Conservation (phyloP, 2,329 filamentous ascomycete species). For the Xylariaceae sp. region DNA sequence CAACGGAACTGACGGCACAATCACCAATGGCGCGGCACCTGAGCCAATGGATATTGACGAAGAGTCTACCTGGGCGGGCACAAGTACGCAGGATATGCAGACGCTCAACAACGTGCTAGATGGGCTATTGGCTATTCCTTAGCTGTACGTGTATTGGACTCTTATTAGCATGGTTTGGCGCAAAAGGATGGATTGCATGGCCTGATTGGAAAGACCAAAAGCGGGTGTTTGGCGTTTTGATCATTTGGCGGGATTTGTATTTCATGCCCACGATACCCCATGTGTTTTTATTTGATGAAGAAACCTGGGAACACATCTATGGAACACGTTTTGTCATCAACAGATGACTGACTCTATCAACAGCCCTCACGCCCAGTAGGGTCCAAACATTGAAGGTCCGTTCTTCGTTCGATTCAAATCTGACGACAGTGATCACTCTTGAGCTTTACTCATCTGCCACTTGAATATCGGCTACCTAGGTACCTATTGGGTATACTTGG, state of each 20-base stretch:
- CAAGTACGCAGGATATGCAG: slow-evolving; percentile 57
- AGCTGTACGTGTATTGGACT: slow-evolving; percentile 26
- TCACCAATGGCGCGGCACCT: slow-evolving; percentile 55
- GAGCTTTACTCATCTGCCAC: too few species aligned
- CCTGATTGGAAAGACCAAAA: slow-evolving; percentile 26
- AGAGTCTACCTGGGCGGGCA: slow-evolving; percentile 65
- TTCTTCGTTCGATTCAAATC: not conserved
- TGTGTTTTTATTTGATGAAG: slow-evolving; percentile 17
- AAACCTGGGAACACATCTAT: not conserved
- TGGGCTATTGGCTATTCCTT: slow-evolving; percentile 56
- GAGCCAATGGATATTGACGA: slow-evolving; percentile 70
- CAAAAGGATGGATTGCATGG: slow-evolving; percentile 24
- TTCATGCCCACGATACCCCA: slow-evolving; percentile 29
- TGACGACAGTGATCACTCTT: too few species aligned
- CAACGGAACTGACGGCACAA: slow-evolving; percentile 25
- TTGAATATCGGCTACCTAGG: too few species aligned
- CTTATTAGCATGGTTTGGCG: slow-evolving; percentile 16
- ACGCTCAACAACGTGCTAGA: slow-evolving; percentile 64
- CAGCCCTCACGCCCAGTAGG: not conserved
- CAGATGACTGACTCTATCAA: not conserved
- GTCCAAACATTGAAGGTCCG: not conserved
- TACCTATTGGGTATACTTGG: too few species aligned
- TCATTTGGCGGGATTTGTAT: slow-evolving; percentile 4
- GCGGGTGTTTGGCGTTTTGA: slow-evolving; percentile 26
- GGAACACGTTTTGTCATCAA: not conserved